phyloP scores from a whole-genome alignment of 78 protist species.

The Chrysochromulina tobinii region DNA sequence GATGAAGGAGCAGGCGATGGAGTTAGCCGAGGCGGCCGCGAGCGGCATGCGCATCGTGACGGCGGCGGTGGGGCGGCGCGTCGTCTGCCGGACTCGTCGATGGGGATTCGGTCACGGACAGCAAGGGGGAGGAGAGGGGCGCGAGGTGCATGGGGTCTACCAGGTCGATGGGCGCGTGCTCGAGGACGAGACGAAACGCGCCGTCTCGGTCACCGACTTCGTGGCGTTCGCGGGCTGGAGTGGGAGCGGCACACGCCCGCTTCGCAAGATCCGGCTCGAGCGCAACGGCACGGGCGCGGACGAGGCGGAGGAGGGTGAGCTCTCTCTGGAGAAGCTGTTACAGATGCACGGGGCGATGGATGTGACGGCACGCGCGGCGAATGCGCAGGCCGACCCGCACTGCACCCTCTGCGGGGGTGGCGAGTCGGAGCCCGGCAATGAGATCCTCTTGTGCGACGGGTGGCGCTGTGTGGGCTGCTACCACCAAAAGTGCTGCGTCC shows the following conservation, averaged over 20 bases:
- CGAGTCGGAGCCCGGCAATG: background rate
- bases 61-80: background rate
- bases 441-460: conserved; percentile 27
- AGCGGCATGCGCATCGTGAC: background rate
- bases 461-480: background rate
- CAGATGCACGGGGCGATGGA: background rate
- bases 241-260: background rate
- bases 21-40: background rate
- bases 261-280: background rate
- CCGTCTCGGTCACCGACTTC: background rate
- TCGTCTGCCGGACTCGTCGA: background rate
- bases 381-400: conserved; percentile 14
- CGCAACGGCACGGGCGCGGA: no score
- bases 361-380: no score
- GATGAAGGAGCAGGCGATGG: background rate
- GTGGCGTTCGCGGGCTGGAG: background rate
- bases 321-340: background rate
- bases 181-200: background rate
- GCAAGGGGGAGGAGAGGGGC: no score
- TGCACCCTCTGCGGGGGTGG: background rate
- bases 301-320: background rate
- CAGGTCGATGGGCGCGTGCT: background rate
- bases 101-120: no score
- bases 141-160: background rate
- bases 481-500: background rate